Evolutionary conservation across 2,329 filamentous ascomycete genomes (phyloP).

Genomic region (Pleurostoma richardsiae): DNA sequence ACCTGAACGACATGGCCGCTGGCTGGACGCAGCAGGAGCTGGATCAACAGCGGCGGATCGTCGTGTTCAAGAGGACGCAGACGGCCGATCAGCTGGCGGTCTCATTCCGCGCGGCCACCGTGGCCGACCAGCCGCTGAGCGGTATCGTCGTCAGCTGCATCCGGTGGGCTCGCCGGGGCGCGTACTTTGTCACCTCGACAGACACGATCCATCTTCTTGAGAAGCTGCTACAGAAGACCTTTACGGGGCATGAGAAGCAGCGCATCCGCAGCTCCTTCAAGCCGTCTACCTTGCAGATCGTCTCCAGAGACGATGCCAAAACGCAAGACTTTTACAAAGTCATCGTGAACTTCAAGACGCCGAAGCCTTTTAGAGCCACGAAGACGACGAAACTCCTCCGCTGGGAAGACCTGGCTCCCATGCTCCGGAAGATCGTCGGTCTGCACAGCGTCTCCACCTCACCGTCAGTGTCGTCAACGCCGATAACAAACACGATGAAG

Average conservation of each 20-base stretch:
- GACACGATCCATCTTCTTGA: slow-evolving; percentile 96
- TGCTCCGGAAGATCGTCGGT: slow-evolving; percentile 95
- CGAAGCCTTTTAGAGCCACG: slow-evolving; percentile 95
- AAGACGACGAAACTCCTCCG: slow-evolving; percentile 99
- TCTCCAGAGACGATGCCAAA: slow-evolving; percentile 87
- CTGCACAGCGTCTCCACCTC: slow-evolving; percentile 66
- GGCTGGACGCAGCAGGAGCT: slow-evolving; percentile 81
- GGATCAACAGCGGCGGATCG: slow-evolving; percentile 73
- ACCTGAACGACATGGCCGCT: slow-evolving; percentile 77
- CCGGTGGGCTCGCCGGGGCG: slow-evolving; percentile 86
- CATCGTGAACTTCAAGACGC: slow-evolving; percentile 94
- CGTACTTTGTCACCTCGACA: slow-evolving; percentile 92
- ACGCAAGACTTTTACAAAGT: slow-evolving; percentile 98
- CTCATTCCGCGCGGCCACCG: slow-evolving; percentile 72
- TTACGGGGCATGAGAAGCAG: slow-evolving; percentile 98
- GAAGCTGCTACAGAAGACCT: slow-evolving; percentile 83
- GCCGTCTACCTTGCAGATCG: slow-evolving; percentile 85
- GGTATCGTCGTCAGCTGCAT: slow-evolving; percentile 97
- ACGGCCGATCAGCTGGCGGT: slow-evolving; percentile 75
- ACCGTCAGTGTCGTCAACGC: too few species aligned
- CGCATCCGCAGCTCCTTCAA: slow-evolving; percentile 93
- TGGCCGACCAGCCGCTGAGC: slow-evolving; percentile 73
- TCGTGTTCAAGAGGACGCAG: slow-evolving; percentile 83
- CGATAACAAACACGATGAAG: slow-evolving; percentile 19
- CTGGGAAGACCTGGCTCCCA: slow-evolving; percentile 82